These are phyloP conservation scores for Emergomyces pasteurianus DNA, from an alignment of 2,329 filamentous ascomycete genomes.

Conservation along the genomic window DNA sequence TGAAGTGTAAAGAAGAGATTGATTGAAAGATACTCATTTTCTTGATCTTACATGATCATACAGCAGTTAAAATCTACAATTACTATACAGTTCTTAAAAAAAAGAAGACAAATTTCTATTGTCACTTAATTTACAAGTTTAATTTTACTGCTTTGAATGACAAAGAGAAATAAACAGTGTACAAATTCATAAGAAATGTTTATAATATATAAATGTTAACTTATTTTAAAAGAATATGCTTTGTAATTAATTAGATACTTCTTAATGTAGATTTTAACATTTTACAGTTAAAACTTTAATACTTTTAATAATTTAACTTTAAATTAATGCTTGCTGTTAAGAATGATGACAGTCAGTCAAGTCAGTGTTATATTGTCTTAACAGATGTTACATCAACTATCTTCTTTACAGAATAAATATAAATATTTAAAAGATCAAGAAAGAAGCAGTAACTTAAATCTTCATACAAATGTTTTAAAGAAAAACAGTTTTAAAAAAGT, in stretches of 20 bases:
- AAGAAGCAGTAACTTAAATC: too few relatives aligned
- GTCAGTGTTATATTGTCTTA: not conserved
- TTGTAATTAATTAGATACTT: not conserved
- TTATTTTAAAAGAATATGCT: not conserved
- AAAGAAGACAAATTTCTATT: slow-evolving; percentile 20
- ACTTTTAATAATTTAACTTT: too few relatives aligned
- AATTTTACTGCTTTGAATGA: slow-evolving; percentile 21
- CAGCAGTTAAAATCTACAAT: slow-evolving; percentile 27
- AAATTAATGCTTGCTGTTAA: too few relatives aligned
- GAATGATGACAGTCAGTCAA: too few relatives aligned
- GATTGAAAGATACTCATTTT: not conserved
- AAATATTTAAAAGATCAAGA: too few relatives aligned
- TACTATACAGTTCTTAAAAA: slow-evolving; percentile 28
- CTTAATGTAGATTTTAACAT: not conserved
- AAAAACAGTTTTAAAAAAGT: not conserved
- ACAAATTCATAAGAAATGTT: slow-evolving; percentile 26
- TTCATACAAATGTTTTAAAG: not conserved
- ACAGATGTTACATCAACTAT: too few relatives aligned
- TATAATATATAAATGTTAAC: slow-evolving; percentile 26
- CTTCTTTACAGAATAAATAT: too few relatives aligned
- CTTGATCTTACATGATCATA: not conserved
- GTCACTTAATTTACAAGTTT: slow-evolving; percentile 26
- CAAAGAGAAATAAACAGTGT: slow-evolving; percentile 26
- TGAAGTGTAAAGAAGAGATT: slow-evolving; percentile 15
- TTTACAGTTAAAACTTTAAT: not conserved